Evolutionary conservation across 257 asterid genomes (phyloP), one percentile per base, ranked within the genome.

Genomic region (Nicotiana sylvestris): DNA sequence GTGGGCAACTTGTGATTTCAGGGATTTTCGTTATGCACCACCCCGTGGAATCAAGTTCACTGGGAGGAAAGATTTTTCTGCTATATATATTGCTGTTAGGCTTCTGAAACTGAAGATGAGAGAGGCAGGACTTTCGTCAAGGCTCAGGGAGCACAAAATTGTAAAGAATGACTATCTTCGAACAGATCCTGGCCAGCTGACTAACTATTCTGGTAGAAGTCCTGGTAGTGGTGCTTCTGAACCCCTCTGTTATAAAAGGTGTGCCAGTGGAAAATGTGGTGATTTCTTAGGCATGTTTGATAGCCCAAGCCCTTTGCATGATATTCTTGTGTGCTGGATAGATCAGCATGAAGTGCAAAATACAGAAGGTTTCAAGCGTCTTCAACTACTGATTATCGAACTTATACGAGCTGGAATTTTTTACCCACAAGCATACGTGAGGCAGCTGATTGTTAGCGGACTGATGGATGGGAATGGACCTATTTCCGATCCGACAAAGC

Each of bases 271-370:
- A 82, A 89, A 84, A 88, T 83, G n/a, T 51, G 87, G 76, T 86
- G 88, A 82, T 86, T 80, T 79, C 72, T 83, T 88, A 29, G 85
- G 87, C 85, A 67, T 86, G 80, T 91, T 91, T 82, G 97, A 93
- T 85, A 91, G 98, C 90, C 97, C 96, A 21, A 78, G 97, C 86
- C 96, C 94, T 49, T 87, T 95, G 88, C 99, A 97, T 89, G 99
- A 97, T 86, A 87, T 89, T 77, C 84, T 97, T 86, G 97, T 97
- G 29, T 93, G 98, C 78, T 97, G 99, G 99, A 89, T 97, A 82
- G 99, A 97, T 91, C 99, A 97, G 81, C 99, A 97, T 86, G 97
- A 95, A 82, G 96, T 93, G 82, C 97, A 92, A 77, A 95, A 89
- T 80, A 80, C 89, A 58, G 98, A 93, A 89, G 99, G 98, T 64